These are phyloP conservation scores for Lunularia cruciata DNA, from an alignment of 225 moss, liverwort and hornwort genomes.

Conservation along the genomic window DNA sequence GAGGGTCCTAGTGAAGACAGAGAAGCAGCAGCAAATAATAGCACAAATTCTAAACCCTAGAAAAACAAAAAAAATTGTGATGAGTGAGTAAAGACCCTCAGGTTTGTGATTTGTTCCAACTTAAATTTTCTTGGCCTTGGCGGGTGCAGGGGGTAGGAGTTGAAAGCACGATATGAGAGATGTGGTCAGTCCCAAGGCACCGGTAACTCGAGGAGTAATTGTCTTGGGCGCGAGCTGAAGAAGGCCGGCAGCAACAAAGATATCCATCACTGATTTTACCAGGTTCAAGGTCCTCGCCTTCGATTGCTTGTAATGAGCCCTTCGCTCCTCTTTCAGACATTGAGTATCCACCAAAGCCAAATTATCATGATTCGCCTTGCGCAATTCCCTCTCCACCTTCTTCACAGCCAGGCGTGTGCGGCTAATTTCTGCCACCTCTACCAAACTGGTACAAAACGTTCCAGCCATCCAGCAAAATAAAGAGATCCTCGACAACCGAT, in stretches of 20 bases:
- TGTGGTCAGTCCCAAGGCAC: slow-evolving; percentile 77
- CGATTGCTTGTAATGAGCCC: slow-evolving; percentile 47
- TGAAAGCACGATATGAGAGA: slow-evolving; percentile 89
- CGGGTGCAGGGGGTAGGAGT: slow-evolving; percentile 29
- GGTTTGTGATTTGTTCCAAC: background rate
- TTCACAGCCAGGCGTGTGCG: slow-evolving; percentile 58
- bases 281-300: slow-evolving; percentile 61
- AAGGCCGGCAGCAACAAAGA: slow-evolving; percentile 79
- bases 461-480: slow-evolving; percentile 95
- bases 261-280: slow-evolving; percentile 76
- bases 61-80: background rate
- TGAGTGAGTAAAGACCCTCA: background rate
- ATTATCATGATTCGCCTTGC: slow-evolving; percentile 7
- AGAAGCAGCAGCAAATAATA: background rate
- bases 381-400: slow-evolving; percentile 67
- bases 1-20: background rate
- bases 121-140: slow-evolving; percentile 32
- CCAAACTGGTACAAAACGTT: slow-evolving; percentile 51
- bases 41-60: slow-evolving; percentile 7
- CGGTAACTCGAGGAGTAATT: slow-evolving; percentile 77
- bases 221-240: slow-evolving; percentile 75
- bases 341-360: slow-evolving; percentile 7
- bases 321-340: slow-evolving; percentile 58
- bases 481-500: slow-evolving; percentile 74
- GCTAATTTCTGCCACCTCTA: slow-evolving; percentile 77